A percentile compares a stretch with the other conserved stretches of the same genome.
These are phyloP conservation scores for Podila epigama DNA, from an alignment of 192 early-diverging fungal species.

Conservation along the genomic window DNA sequence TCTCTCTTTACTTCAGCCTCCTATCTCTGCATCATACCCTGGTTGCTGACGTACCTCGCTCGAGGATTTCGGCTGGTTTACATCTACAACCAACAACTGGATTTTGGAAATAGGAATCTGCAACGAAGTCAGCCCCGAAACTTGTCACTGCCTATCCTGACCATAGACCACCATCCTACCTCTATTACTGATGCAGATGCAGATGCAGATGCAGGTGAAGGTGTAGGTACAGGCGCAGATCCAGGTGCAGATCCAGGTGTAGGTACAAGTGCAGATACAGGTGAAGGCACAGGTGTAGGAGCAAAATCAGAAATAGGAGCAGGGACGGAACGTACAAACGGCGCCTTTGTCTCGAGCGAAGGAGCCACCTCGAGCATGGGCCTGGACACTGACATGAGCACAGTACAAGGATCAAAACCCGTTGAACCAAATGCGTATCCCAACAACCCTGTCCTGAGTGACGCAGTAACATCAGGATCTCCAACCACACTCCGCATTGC, in stretches of 20 bases:
- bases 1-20: constrained; percentile 8
- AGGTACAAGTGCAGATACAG: no score
- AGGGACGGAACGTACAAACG: no score
- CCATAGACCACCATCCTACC: background rate
- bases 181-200: background rate
- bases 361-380: background rate
- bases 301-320: no score
- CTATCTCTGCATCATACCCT: constrained; percentile 36
- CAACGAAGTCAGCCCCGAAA: constrained; percentile 1
- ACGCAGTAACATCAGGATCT: background rate
- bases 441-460: background rate
- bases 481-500: background rate
- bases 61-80: constrained; percentile 39
- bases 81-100: constrained; percentile 46
- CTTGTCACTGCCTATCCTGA: no score
- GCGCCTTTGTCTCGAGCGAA: no score
- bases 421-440: background rate
- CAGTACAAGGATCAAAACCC: background rate
- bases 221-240: no score
- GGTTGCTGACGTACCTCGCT: constrained; percentile 43
- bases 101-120: constrained; percentile 22
- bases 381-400: background rate
- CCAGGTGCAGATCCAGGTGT: no score
- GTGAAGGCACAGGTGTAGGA: no score
- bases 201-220: no score